A percentile compares a stretch with the other conserved stretches of the same genome.
Conservation (phyloP, 805 yeast species). For the Wickerhamomyces queroliae region DNA sequence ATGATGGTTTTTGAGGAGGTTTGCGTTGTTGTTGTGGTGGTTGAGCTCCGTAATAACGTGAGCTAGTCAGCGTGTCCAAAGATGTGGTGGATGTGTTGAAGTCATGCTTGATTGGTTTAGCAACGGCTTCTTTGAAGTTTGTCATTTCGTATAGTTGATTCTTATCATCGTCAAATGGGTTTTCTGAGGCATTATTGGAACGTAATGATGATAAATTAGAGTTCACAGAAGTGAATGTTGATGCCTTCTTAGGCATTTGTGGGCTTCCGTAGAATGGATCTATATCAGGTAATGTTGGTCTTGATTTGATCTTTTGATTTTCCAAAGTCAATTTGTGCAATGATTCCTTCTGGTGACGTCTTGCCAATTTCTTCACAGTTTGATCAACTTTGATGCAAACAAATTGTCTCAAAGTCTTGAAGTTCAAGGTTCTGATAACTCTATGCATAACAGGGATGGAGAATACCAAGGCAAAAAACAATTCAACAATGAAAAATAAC, state of each 20-base stretch:
- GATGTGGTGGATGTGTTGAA: neutral
- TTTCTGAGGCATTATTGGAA: neutral
- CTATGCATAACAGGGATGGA: conserved; percentile 46
- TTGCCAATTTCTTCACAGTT: conserved; percentile 47
- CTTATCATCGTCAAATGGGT: neutral
- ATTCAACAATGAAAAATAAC: conserved; percentile 57
- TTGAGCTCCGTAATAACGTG: neutral
- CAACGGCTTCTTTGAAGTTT: neutral
- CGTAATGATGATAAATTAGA: neutral
- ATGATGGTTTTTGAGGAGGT: neutral
- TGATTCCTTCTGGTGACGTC: conserved; percentile 27
- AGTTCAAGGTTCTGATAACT: conserved; percentile 31
- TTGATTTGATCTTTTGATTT: conserved; percentile 16
- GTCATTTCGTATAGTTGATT: neutral
- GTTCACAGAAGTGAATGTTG: neutral
- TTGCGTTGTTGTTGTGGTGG: neutral
- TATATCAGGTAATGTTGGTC: conserved; percentile 22
- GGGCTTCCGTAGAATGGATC: neutral
- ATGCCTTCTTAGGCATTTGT: neutral
- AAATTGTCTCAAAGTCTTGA: conserved; percentile 47
- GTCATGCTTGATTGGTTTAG: neutral
- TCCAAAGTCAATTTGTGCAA: conserved; percentile 19
- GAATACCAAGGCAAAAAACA: conserved; percentile 47
- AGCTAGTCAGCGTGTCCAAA: neutral
- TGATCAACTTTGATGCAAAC: conserved; percentile 56